Base-by-base conservation (phyloP, 208 protist species). In the Vickermania ingenoplastis region DNA sequence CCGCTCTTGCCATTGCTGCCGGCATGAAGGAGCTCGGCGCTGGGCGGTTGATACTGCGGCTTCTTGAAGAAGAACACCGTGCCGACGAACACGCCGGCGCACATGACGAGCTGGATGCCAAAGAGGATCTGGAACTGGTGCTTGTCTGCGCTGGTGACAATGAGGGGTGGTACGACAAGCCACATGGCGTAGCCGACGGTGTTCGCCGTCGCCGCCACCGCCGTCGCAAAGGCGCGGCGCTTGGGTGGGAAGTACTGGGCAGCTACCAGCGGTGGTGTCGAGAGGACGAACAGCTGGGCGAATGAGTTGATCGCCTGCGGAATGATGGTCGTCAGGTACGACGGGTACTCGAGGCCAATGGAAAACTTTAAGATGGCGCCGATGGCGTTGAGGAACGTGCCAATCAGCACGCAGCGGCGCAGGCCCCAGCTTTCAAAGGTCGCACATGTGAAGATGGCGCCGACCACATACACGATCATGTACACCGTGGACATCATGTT, bases 381-480 rank as follows among this genome's bases (percentile, higher is more conserved):
- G 30, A 83, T 48, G 45, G 63, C 30, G 67, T 87, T 91, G 2
- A 75, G 53, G 4, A 57, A 22, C 1, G 77, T 73, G 2, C 77
- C 79, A 48, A 88, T 65, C 27, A 81, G 11, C 21, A 88, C 67
- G 1, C 77, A 77, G 1, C 70, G 55, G 31, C 83, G 87, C 23
- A 87, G 69, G 36, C 80, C 83, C 1, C 75, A 79, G 26, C 83
- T 60, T 54, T 91, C 83, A 60, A 83, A 91, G 22, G 87, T 59
- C 63, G 86, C 87, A 59, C 83, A 91, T 60, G 79, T 91, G n/a
- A 91, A 63, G 53, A 91, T 87, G 29, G 87, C 83, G 59, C 77
- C 72, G 17, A 61, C 66, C 4, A 91, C 77, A 41, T 91, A 91
- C n/a, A 79, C 71, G 41, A 91, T 84, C 41, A 91, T 77, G 65